These are phyloP conservation scores for Russula foetens DNA, from an alignment of 768 basidiomycete genomes.

Conservation along the genomic window DNA sequence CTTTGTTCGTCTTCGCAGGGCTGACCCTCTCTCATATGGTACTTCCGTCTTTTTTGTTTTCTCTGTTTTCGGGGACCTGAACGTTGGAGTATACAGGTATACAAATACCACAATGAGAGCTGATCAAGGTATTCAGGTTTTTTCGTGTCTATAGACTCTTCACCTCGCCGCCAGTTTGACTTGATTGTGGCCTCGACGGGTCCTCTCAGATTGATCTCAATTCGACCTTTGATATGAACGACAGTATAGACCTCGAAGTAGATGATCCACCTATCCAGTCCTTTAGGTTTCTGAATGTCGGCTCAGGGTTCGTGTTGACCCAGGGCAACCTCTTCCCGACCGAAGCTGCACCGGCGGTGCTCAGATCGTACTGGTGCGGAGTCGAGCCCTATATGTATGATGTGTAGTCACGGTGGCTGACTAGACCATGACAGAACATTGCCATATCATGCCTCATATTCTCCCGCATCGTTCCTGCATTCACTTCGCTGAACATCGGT, in stretches of 20 bases:
- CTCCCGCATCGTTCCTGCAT: slow-evolving; percentile 63
- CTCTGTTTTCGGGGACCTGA: neutral
- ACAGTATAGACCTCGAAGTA: neutral
- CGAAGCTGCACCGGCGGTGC: slow-evolving; percentile 49
- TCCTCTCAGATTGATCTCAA: neutral
- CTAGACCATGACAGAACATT: slow-evolving; percentile 36
- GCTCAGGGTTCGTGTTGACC: slow-evolving; percentile 48
- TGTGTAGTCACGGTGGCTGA: neutral
- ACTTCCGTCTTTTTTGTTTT: no score
- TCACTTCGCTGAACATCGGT: slow-evolving; percentile 46
- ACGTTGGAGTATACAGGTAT: no score
- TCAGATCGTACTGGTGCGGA: slow-evolving; percentile 47
- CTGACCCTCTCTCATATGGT: no score
- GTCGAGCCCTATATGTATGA: neutral
- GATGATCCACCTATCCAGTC: neutral
- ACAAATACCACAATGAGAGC: no score
- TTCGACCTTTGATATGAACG: slow-evolving; percentile 5
- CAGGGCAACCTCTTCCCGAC: slow-evolving; percentile 53
- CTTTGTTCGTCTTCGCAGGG: no score
- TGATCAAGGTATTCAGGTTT: neutral
- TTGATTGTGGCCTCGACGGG: slow-evolving; percentile 1
- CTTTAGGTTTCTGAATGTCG: slow-evolving; percentile 44
- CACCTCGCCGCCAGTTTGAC: neutral
- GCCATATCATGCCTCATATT: slow-evolving; percentile 63
- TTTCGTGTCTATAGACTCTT: neutral